Evolutionary conservation across 306 rosid genomes (phyloP), one percentile per base, ranked within the genome.

Genomic region (Cicer chorassanicum): DNA sequence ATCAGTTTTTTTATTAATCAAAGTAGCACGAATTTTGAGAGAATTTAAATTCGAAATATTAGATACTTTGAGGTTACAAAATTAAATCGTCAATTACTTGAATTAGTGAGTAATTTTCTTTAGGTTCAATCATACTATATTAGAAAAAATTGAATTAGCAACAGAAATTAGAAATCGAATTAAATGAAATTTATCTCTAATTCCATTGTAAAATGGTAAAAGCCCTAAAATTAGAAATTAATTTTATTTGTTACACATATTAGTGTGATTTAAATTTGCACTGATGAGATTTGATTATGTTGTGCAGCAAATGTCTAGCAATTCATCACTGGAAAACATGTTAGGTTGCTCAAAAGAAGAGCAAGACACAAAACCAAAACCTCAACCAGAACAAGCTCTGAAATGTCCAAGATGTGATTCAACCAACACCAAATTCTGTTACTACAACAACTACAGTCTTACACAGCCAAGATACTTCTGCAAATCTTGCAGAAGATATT

Each of bases 391-490:
- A 34, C 95, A 91, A 73, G 96, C 95, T 24, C 79, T 83, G 14
- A 90, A 89, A 15, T 94, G 98, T 56, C 98, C 98, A 9, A 87
- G 98, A 75, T 94, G 98, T 57, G 96, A 94, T 55, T 94, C 98
- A 0, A 75, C 94, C n/a, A 91, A 94, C 89, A 94, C 98, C 71
- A 94, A 94, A 53, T 94, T 94, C 82, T 93, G 98, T 63, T 93
- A 93, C 89, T 93, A 93, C 93, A 93, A 93, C 86, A 93, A 93
- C 83, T 94, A 94, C 82, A 91, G 97, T 15, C 96, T 94, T 16
- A 51, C 97, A 4, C 98, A 94, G 76, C 98, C 98, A 9, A 88
- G 98, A 75, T 94, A 91, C 70, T 91, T 94, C 82, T 94, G 98
- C 89, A 94, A 94, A 66, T 86, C 98, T 1, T 94, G 98, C 72